Conservation (phyloP, 2,329 filamentous ascomycete genomes). For the Xylaria sp. region DNA sequence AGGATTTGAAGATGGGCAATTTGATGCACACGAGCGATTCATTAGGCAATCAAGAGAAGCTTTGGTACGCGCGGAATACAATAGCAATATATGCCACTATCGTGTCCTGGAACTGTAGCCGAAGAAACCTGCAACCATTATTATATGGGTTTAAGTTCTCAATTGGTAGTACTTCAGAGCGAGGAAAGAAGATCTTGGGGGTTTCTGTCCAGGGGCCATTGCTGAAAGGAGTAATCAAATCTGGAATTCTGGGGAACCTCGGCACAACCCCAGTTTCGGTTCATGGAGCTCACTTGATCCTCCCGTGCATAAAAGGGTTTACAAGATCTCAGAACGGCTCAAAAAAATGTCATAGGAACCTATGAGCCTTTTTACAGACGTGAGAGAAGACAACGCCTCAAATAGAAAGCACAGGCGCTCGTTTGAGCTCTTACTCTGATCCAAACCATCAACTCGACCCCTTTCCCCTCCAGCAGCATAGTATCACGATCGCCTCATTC, state of each 20-base stretch:
- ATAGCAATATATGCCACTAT: not conserved
- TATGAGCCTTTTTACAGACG: not conserved
- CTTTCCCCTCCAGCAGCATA: not conserved
- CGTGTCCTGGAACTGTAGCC: not conserved
- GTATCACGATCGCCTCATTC: not conserved
- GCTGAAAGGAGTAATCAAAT: not conserved
- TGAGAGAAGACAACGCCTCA: not conserved
- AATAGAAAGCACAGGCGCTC: too few relatives aligned
- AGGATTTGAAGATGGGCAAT: not conserved
- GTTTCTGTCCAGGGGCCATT: not conserved
- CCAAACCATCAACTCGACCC: not conserved
- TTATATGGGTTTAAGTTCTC: not conserved
- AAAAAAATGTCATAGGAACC: not conserved
- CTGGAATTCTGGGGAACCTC: conserved; percentile 21
- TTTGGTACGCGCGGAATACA: not conserved
- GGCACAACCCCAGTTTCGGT: conserved; percentile 8
- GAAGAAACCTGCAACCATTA: not conserved
- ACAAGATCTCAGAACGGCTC: not conserved
- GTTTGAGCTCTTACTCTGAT: not conserved
- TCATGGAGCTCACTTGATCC: not conserved
- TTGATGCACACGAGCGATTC: not conserved
- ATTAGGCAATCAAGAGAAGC: not conserved
- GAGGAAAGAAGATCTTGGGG: not conserved
- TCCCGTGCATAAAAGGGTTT: not conserved
- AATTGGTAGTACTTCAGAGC: not conserved